These are phyloP conservation scores for Neurospora tetraspora DNA, from an alignment of 495 filamentous ascomycete genomes.

Conservation along the genomic window DNA sequence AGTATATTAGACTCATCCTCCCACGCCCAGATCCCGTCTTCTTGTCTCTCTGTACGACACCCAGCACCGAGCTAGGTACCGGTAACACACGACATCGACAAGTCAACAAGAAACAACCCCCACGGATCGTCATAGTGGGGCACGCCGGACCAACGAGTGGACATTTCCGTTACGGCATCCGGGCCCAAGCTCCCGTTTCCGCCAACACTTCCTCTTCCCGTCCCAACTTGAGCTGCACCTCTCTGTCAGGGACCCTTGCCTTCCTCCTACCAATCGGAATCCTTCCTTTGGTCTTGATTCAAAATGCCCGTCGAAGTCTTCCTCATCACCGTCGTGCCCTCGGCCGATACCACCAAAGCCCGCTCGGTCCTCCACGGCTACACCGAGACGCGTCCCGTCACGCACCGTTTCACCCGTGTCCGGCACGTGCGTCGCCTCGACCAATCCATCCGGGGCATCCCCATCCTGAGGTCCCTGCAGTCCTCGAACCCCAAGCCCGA, in stretches of 20 bases:
- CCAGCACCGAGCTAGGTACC: neutral
- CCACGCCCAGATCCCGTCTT: neutral
- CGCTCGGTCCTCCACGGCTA: conserved; percentile 30
- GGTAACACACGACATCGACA: neutral
- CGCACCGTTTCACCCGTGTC: conserved; percentile 23
- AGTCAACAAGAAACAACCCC: neutral
- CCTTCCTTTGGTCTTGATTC: neutral
- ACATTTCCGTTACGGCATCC: neutral
- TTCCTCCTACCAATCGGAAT: neutral
- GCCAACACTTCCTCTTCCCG: neutral
- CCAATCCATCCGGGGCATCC: conserved; percentile 3
- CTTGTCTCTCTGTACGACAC: neutral
- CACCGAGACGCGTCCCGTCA: conserved; percentile 27
- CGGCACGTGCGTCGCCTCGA: conserved; percentile 26
- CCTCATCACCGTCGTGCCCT: conserved; percentile 26
- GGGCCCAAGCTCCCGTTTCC: neutral
- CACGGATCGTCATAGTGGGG: neutral
- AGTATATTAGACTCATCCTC: neutral
- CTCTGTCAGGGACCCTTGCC: neutral
- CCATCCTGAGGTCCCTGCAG: conserved; percentile 24
- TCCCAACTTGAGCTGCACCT: neutral
- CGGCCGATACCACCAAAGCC: conserved; percentile 24
- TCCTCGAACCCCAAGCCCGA: conserved; percentile 14
- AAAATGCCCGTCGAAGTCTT: conserved; percentile 33
- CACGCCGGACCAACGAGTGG: neutral